Percentiles rank a stretch among this genome's conserved stretches.
Conservation (phyloP, 129 eudicot species). For the Flaveria brownii region DNA sequence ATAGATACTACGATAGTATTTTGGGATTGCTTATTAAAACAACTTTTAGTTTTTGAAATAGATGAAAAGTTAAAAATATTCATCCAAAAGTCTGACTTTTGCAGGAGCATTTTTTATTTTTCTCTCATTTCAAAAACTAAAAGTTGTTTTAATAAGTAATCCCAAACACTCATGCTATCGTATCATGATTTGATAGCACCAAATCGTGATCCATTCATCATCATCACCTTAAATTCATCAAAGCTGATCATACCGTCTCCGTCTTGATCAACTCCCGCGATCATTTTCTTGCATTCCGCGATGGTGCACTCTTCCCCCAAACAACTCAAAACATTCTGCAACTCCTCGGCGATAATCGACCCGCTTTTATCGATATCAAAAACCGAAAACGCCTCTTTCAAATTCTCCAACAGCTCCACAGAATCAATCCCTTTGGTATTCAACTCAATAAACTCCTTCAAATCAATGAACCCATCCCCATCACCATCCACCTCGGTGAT, state of each 20-base stretch:
- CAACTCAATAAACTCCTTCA: slow-evolving; percentile 58
- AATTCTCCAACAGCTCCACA: slow-evolving; percentile 45
- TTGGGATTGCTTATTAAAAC: too few relatives aligned
- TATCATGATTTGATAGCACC: slow-evolving; percentile 5
- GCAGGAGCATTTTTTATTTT: too few relatives aligned
- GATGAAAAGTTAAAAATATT: too few relatives aligned
- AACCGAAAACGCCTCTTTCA: slow-evolving; percentile 55
- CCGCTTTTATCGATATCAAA: slow-evolving; percentile 67
- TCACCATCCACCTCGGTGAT: slow-evolving; percentile 57
- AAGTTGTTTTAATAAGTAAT: too few relatives aligned
- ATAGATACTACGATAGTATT: too few relatives aligned
- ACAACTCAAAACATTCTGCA: slow-evolving; percentile 50
- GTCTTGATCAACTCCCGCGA: slow-evolving; percentile 57
- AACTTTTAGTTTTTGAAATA: too few relatives aligned
- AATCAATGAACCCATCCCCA: slow-evolving; percentile 69
- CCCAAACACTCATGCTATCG: too few relatives aligned
- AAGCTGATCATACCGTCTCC: slow-evolving; percentile 64
- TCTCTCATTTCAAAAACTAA: too few relatives aligned
- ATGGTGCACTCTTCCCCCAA: slow-evolving; percentile 57
- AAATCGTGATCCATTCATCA: slow-evolving; percentile 55
- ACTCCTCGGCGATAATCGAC: slow-evolving; percentile 58
- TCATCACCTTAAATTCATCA: slow-evolving; percentile 83
- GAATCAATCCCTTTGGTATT: slow-evolving; percentile 61
- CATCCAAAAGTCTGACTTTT: too few relatives aligned
- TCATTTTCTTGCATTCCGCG: slow-evolving; percentile 62